Base-by-base conservation (phyloP, 176 grass and related monocot species). In the Echinochloa phyllopogon region DNA sequence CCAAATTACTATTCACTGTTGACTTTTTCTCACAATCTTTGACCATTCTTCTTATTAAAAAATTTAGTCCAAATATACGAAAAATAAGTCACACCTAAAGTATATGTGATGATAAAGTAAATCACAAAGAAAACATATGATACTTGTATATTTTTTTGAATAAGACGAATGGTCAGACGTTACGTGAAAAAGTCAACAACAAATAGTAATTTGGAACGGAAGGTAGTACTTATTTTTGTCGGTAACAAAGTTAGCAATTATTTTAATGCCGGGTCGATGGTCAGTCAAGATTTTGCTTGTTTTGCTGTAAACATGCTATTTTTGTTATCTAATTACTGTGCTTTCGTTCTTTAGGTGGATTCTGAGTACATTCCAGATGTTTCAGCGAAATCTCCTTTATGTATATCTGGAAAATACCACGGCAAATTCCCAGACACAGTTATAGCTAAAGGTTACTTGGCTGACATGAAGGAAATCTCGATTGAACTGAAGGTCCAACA, bases 401-500 rank as follows among this genome's bases (percentile, higher is more conserved):
- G 91, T 78, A 53, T 99, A 70, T 96, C 92, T 87, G 96, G 96
- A 60, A 95, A 91, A 91, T 96, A 87, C 70, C 79, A 87, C 72
- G 96, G 96, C 48, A 96, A 96, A 60, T 83, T 96, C 43, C 89
- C 91, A 47, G 82, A 87, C 43, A 90, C 74, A 51, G 84, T 96
- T 85, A 83, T 78, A 90, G 89, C 88, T 78, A 96, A 92, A 61
- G 91, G 96, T 83, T 94, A 73, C 86, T 64, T 92, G 80, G 89
- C 93, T 91, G 93, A 96, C 89, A 92, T 94, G 93, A 89, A 78
- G 81, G 87, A 93, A 71, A 86, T 96, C 60, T 92, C 78, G 8
- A 88, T 99, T 86, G 89, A 99, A 73, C 73, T 99, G 69, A 95
- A 91, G 86, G 91, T 99, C 73, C 87, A 92, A 74, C 77, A 92